These are phyloP conservation scores for Zalaria obscura DNA, from an alignment of 2,329 filamentous ascomycete genomes.

Conservation along the genomic window DNA sequence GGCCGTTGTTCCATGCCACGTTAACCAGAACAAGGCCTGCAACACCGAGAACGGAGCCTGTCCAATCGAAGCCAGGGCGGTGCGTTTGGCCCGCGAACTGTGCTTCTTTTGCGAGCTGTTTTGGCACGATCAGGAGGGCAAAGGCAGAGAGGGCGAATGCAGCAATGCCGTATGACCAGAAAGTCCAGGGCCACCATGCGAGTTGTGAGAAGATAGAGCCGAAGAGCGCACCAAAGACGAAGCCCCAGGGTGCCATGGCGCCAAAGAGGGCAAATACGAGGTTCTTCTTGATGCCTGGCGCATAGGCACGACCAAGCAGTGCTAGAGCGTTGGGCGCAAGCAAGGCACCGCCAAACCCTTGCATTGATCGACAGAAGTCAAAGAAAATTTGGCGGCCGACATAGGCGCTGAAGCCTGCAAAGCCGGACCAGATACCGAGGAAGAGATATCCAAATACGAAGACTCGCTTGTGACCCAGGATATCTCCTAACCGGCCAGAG, in stretches of 20 bases:
- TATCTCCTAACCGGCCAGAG: conserved; percentile 29
- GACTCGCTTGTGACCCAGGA: conserved; percentile 28
- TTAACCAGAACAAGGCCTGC: conserved; percentile 47
- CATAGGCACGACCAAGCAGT: conserved; percentile 19
- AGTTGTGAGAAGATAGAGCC: conserved; percentile 19
- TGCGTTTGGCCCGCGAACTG: conserved; percentile 12
- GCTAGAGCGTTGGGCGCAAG: conserved; percentile 24
- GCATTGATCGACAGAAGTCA: conserved; percentile 23
- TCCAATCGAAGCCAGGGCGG: conserved; percentile 22
- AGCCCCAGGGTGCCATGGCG: conserved; percentile 20
- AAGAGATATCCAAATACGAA: conserved; percentile 26
- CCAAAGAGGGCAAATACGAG: conserved; percentile 24
- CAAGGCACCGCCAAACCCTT: conserved; percentile 24
- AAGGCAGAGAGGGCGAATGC: conserved; percentile 23
- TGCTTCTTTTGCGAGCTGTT: conserved; percentile 7
- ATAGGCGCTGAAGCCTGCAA: conserved; percentile 25
- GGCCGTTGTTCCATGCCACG: conserved; percentile 53
- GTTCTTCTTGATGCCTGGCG: conserved; percentile 22
- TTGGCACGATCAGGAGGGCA: conserved; percentile 26
- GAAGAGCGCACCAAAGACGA: conserved; percentile 19
- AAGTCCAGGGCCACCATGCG: conserved; percentile 23
- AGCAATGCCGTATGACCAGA: conserved; percentile 29
- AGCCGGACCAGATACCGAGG: conserved; percentile 24
- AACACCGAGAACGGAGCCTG: conserved; percentile 36
- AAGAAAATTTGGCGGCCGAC: conserved; percentile 18